Conservation (phyloP, 1,139 yeast species). For the Suhomyces bribrorum region DNA sequence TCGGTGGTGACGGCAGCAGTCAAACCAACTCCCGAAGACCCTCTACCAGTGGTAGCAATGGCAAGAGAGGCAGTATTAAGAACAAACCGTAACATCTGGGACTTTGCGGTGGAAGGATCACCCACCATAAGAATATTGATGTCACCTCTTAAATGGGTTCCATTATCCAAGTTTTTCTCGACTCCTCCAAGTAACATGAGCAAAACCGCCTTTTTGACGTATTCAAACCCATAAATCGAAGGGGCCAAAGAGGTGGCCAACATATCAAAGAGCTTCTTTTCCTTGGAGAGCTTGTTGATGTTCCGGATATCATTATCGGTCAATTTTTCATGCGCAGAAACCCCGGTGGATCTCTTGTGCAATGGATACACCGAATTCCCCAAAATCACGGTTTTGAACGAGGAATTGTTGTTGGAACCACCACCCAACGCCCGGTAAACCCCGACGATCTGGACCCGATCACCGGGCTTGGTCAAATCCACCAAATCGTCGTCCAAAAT, state of each 20-base stretch:
- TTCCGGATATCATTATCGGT: constrained; percentile 85
- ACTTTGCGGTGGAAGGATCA: constrained; percentile 98
- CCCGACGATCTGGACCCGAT: constrained; percentile 91
- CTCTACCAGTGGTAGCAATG: constrained; percentile 98
- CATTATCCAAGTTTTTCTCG: constrained; percentile 91
- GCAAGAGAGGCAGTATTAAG: constrained; percentile 93
- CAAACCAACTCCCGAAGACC: constrained; percentile 98
- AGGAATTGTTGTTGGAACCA: constrained; percentile 60
- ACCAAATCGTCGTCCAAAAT: constrained; percentile 93
- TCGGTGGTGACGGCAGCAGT: constrained; percentile 98
- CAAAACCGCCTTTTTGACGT: constrained; percentile 87
- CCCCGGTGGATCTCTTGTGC: constrained; percentile 87
- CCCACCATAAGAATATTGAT: constrained; percentile 96
- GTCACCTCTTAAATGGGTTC: constrained; percentile 97
- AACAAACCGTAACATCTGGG: constrained; percentile 92
- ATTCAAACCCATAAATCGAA: constrained; percentile 90
- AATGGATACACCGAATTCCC: constrained; percentile 89
- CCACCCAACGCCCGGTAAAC: constrained; percentile 92
- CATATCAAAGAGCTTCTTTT: constrained; percentile 69
- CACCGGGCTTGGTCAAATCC: constrained; percentile 93
- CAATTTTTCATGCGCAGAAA: constrained; percentile 71
- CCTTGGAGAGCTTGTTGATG: constrained; percentile 72
- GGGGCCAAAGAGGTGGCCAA: constrained; percentile 91
- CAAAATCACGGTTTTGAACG: constrained; percentile 77
- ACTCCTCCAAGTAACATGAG: constrained; percentile 92